phyloP scores from a whole-genome alignment of 2,329 filamentous ascomycete species.

The Diaporthe destruens region DNA sequence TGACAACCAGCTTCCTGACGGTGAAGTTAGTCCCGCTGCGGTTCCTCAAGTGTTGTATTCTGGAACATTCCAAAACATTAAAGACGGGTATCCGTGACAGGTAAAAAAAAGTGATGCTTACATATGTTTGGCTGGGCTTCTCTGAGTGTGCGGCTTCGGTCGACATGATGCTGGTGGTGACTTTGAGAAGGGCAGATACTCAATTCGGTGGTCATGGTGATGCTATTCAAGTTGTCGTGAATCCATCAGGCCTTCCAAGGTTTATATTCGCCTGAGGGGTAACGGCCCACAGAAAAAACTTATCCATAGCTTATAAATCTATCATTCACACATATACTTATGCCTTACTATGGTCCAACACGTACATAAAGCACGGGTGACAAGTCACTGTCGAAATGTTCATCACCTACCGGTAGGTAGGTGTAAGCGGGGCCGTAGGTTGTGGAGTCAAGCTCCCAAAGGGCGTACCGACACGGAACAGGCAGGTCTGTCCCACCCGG shows the following conservation, averaged over 20 bases:
- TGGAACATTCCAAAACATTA: not conserved
- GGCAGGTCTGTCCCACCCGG: not conserved
- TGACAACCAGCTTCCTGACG: conserved; percentile 59
- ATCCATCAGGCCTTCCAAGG: not conserved
- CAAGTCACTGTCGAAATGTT: not conserved
- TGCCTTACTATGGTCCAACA: not conserved
- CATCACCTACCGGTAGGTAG: not conserved
- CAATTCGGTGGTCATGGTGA: not conserved
- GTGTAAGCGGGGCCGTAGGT: not conserved
- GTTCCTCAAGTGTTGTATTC: not conserved
- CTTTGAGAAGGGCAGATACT: not conserved
- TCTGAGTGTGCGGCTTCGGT: conserved; percentile 14
- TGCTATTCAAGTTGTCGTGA: not conserved
- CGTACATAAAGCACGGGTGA: not conserved
- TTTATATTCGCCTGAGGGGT: not conserved
- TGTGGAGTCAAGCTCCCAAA: not conserved
- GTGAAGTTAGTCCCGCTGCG: not conserved
- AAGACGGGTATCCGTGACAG: not conserved
- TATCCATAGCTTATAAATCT: not conserved
- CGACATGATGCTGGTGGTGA: conserved; percentile 32
- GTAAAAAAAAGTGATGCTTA: not conserved
- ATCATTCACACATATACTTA: not conserved
- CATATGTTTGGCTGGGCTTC: conserved; percentile 55
- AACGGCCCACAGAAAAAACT: not conserved
- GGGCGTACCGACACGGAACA: conserved; percentile 8